Evolutionary conservation across 805 yeast genomes (phyloP).

Genomic region (Yamadazyma paraphyllophila): DNA sequence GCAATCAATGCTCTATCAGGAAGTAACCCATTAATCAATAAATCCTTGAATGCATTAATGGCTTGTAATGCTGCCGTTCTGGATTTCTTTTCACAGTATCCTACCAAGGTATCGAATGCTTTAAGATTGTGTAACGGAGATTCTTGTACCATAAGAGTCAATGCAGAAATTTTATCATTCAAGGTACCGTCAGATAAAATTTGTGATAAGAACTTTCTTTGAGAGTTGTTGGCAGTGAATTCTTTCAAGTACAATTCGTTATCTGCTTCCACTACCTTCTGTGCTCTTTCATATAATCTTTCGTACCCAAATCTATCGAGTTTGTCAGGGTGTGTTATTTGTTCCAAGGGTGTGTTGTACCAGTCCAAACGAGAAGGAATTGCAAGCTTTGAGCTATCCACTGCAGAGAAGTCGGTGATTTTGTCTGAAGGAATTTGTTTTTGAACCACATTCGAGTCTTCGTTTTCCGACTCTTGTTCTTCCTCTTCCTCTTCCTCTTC

Average conservation of each 20-base stretch:
- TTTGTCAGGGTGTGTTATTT: constrained; percentile 28
- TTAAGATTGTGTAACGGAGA: constrained; percentile 88
- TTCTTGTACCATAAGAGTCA: constrained; percentile 89
- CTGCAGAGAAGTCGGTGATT: constrained; percentile 43
- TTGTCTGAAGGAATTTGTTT: constrained; percentile 21
- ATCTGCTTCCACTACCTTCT: constrained; percentile 63
- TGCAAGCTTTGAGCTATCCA: constrained; percentile 53
- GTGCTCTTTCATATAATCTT: constrained; percentile 63
- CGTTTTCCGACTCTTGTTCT: constrained; percentile 7
- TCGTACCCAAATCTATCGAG: constrained; percentile 57
- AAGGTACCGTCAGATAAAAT: constrained; percentile 90
- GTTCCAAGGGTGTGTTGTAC: constrained; percentile 56
- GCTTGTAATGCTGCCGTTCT: constrained; percentile 92
- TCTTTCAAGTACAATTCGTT: constrained; percentile 70
- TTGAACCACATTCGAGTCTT: constrained; percentile 12
- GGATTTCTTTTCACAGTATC: constrained; percentile 85
- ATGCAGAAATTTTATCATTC: constrained; percentile 91
- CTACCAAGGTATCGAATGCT: constrained; percentile 73
- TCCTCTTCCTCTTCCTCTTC: constrained; percentile 19
- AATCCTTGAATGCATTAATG: constrained; percentile 84
- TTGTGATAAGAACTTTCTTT: constrained; percentile 83
- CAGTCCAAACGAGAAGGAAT: constrained; percentile 70
- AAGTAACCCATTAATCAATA: constrained; percentile 76
- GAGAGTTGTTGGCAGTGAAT: constrained; percentile 73
- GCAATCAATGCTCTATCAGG: constrained; percentile 80